Base-by-base conservation (phyloP, 768 basidiomycete genomes). In the Mycena metata region DNA sequence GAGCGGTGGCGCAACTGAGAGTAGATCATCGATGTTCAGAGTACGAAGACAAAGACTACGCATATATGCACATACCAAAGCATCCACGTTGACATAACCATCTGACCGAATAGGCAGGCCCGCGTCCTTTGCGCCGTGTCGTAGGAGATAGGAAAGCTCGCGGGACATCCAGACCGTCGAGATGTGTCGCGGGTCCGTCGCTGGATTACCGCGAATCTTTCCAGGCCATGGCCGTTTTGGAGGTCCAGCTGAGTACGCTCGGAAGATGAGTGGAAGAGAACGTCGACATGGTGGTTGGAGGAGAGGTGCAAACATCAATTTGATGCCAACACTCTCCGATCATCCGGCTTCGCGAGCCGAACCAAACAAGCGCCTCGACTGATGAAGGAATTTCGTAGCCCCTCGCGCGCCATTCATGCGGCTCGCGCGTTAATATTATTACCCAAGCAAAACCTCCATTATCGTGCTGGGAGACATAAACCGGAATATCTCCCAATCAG, bases 1-100 rank as follows among this genome's bases (percentile, higher is more conserved):
- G 86, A 88, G 2, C 86, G 87, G 60, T 88, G 79, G 36, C 83
- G 80, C 52, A 93, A 82, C 92, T 93, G 75, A 11, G 75, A 11
- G 16, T 5, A 35, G n/a, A 16, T 19, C 2, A n/a, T n/a, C n/a
- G n/a, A n/a, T n/a, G n/a, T n/a, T n/a, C n/a, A 1, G 58, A 21
- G 26, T 17, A 13, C 43, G 15, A 47, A 35, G 7, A 3, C 23
- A 7, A 0, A 13, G 52, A 1, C 9, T 41, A 3, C 23, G 52
- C n/a, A 46, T 13, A 42, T 9, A 56, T 6, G 17, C 19, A 58
- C 62, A 16, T 3, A 65, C 70, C 64, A 72, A 36, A 7, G n/a
- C 56, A 1, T 69, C 64, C 2, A 72, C 67, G 16, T 59, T 49
- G 2, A 62, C 56, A 50, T 72, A 69, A 3, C 70, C 70, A 46